These are phyloP conservation scores for Hymenoscyphus scutula DNA, from an alignment of 2,329 filamentous ascomycete species.

Conservation along the genomic window DNA sequence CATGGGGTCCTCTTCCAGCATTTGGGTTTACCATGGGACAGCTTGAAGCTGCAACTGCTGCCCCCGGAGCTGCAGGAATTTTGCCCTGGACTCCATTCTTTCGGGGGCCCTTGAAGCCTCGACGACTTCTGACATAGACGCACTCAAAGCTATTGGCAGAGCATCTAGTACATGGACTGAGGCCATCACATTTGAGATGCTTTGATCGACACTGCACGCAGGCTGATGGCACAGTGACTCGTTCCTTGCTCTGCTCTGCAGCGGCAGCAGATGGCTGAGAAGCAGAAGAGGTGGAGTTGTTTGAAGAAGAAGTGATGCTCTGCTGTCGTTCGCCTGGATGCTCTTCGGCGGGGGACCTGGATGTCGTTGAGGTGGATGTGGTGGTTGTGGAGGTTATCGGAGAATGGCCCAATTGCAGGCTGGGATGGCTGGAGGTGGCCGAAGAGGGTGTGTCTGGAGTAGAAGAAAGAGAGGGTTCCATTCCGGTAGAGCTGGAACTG, in stretches of 20 bases:
- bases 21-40: slow-evolving; percentile 29
- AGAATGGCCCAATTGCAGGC: slow-evolving; percentile 2
- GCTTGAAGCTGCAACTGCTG: slow-evolving; percentile 9
- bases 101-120: slow-evolving; percentile 69
- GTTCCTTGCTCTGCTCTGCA: slow-evolving; percentile 15
- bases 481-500: not conserved
- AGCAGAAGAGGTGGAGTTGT: slow-evolving; percentile 5
- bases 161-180: slow-evolving; percentile 67
- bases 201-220: slow-evolving; percentile 38
- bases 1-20: slow-evolving; percentile 22
- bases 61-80: slow-evolving; percentile 27
- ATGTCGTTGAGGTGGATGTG: slow-evolving; percentile 6
- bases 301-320: slow-evolving; percentile 3
- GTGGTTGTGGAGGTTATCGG: slow-evolving; percentile 5
- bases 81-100: slow-evolving; percentile 42
- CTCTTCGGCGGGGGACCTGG: not conserved
- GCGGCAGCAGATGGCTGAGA: not conserved
- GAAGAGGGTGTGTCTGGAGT: slow-evolving; percentile 6
- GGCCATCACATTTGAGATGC: slow-evolving; percentile 74
- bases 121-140: slow-evolving; percentile 69
- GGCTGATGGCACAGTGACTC: slow-evolving; percentile 21
- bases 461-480: not conserved
- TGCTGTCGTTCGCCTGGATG: not conserved
- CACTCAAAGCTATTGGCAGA: slow-evolving; percentile 57
- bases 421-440: slow-evolving; percentile 2